Evolutionary conservation across 2,329 filamentous ascomycete genomes (phyloP).

Genomic region (Seiridium cupressi): DNA sequence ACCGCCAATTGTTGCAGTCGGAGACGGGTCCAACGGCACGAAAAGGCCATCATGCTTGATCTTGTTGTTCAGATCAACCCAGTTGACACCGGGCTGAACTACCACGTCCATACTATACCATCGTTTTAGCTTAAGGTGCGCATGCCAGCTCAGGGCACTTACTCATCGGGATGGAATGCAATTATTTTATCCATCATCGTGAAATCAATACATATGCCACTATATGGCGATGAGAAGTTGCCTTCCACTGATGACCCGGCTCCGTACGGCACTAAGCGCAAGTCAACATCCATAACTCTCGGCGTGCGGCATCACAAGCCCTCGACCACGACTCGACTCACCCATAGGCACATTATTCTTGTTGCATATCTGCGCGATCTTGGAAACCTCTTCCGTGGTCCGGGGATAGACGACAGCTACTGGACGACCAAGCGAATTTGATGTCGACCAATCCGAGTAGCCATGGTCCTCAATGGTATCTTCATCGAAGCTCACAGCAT

Average conservation of each 20-base stretch:
- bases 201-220: slow-evolving; percentile 70
- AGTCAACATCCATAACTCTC: not conserved
- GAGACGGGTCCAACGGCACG: slow-evolving; percentile 68
- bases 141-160: not conserved
- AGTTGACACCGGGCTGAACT: slow-evolving; percentile 67
- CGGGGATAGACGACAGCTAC: slow-evolving; percentile 65
- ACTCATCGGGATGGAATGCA: slow-evolving; percentile 60
- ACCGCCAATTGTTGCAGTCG: slow-evolving; percentile 55
- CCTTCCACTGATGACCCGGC: slow-evolving; percentile 73
- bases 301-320: not conserved
- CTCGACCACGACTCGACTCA: slow-evolving; percentile 17
- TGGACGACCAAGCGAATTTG: slow-evolving; percentile 62
- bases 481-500: slow-evolving; percentile 61
- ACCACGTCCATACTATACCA: slow-evolving; percentile 61
- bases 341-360: slow-evolving; percentile 65
- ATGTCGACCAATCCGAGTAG: slow-evolving; percentile 69
- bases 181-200: slow-evolving; percentile 65
- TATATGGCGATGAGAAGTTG: slow-evolving; percentile 65
- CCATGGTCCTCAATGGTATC: slow-evolving; percentile 64
- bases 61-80: slow-evolving; percentile 65
- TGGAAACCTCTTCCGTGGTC: slow-evolving; percentile 62
- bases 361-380: slow-evolving; percentile 61
- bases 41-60: slow-evolving; percentile 64
- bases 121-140: not conserved
- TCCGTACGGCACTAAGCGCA: slow-evolving; percentile 59